A percentile compares a stretch with the other conserved stretches of the same genome.
These are phyloP conservation scores for Dioszegia hungarica DNA, from an alignment of 768 basidiomycete genomes.

Conservation along the genomic window DNA sequence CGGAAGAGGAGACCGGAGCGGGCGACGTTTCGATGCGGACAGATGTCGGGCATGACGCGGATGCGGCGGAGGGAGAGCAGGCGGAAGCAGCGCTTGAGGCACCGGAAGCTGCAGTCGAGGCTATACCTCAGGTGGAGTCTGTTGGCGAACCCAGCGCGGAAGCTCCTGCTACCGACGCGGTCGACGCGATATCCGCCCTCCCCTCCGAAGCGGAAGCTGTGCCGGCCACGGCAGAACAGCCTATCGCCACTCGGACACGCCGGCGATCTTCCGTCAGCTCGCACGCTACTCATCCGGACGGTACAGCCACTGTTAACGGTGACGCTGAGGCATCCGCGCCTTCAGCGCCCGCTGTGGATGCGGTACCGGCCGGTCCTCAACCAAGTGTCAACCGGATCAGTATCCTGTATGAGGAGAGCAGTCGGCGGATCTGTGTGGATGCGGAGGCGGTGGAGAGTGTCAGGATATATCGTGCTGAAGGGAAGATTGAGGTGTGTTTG, in stretches of 20 bases:
- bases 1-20: not conserved
- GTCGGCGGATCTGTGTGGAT: conserved; percentile 78
- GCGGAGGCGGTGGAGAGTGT: conserved; percentile 78
- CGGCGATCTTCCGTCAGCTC: conserved; percentile 15
- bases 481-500: conserved; percentile 75
- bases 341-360: not conserved
- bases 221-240: not conserved
- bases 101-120: not conserved
- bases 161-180: not conserved
- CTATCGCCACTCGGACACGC: conserved; percentile 10
- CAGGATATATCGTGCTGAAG: conserved; percentile 72
- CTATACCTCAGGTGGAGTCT: not conserved
- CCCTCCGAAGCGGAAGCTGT: not conserved
- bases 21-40: conserved; percentile 24
- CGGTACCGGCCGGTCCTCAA: conserved; percentile 2
- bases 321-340: not conserved
- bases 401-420: conserved; percentile 88
- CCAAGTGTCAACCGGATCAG: conserved; percentile 59
- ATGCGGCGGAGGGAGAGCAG: not conserved
- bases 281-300: conserved; percentile 5
- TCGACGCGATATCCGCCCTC: not conserved
- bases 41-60: not conserved
- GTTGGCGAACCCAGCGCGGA: not conserved
- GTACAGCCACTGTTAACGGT: not conserved
- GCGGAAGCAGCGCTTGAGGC: not conserved